phyloP scores from a whole-genome alignment of 1,139 yeast genomes.

The Trichomonascaceae sp. region DNA sequence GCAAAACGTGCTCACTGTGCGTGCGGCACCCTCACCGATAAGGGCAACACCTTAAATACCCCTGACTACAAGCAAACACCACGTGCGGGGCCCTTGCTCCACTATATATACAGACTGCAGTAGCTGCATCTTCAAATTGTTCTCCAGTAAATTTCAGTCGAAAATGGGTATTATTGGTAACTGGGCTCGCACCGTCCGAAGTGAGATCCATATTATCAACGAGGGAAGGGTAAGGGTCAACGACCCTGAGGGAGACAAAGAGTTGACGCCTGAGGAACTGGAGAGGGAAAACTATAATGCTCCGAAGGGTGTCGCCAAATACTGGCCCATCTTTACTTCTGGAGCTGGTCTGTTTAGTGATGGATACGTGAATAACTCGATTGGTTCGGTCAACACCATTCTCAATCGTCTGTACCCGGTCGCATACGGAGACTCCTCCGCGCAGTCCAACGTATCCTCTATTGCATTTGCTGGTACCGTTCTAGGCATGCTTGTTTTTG shows the following conservation, averaged over 20 bases:
- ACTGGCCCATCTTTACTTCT: constrained; percentile 72
- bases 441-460: constrained; percentile 70
- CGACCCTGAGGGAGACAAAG: constrained; percentile 2
- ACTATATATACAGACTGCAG: too few species aligned
- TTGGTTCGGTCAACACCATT: constrained; percentile 63
- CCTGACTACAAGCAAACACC: too few species aligned
- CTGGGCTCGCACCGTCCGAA: constrained; percentile 6
- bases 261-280: constrained; percentile 4
- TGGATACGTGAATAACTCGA: constrained; percentile 79
- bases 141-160: too few species aligned
- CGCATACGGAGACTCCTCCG: constrained; percentile 47
- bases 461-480: constrained; percentile 88
- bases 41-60: too few species aligned
- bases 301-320: constrained; percentile 16
- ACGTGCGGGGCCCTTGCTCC: too few species aligned
- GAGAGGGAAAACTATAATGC: constrained; percentile 1
- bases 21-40: too few species aligned
- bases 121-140: too few species aligned
- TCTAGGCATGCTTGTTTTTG: constrained; percentile 69
- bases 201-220: constrained; percentile 6
- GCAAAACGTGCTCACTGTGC: too few species aligned
- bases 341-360: constrained; percentile 90
- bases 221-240: constrained; percentile 8
- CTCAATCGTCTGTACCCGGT: constrained; percentile 50
- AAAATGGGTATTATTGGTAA: constrained; percentile 1